Evolutionary conservation across 192 early-diverging fungal genomes (phyloP).

Genomic region (Entophlyctis luteolus): DNA sequence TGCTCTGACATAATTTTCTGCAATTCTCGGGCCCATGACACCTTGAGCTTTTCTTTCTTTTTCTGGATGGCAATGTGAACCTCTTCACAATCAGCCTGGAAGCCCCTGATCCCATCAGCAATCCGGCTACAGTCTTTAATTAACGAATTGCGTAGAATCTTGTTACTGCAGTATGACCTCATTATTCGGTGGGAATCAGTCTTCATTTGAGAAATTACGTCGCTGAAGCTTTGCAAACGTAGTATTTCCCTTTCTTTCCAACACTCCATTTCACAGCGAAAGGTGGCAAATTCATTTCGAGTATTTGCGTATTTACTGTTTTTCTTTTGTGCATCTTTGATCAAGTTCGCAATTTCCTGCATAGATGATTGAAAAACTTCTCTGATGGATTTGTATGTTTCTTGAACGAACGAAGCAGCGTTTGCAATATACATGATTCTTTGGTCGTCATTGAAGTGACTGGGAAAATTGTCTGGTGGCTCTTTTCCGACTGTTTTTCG

Average conservation of each 20-base stretch:
- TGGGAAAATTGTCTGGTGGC: too few species aligned
- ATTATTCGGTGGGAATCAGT: background rate
- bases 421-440: too few species aligned
- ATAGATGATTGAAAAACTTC: too few species aligned
- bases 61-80: constrained; percentile 53
- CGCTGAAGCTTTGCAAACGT: background rate
- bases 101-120: background rate
- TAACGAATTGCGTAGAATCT: background rate
- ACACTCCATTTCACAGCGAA: background rate
- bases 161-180: background rate
- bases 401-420: too few species aligned
- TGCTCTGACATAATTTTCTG: constrained; percentile 79
- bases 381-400: too few species aligned
- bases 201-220: background rate
- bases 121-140: background rate
- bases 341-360: too few species aligned
- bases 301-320: too few species aligned
- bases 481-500: too few species aligned
- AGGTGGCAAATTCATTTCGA: background rate
- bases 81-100: background rate
- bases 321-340: too few species aligned
- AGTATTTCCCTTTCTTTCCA: background rate
- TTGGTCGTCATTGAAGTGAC: too few species aligned
- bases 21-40: constrained; percentile 79
- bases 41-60: constrained; percentile 70